phyloP scores from a whole-genome alignment of 2,329 filamentous ascomycete species.

The Phialemoniopsis sp. region DNA sequence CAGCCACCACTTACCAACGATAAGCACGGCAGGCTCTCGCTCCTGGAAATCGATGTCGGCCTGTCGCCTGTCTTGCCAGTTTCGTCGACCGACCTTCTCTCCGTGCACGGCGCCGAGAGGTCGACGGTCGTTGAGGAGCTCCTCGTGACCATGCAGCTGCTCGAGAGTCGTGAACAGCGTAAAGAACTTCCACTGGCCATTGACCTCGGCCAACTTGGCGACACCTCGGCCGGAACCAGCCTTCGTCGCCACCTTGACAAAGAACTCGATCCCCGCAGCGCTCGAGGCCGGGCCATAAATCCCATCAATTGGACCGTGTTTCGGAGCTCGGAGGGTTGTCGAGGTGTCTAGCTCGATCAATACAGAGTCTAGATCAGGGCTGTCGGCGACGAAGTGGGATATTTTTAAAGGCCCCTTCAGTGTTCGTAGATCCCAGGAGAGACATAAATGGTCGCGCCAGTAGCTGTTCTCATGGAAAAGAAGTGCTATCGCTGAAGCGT shows the following conservation, averaged over 20 bases:
- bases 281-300: constrained; percentile 35
- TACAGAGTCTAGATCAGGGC: constrained; percentile 20
- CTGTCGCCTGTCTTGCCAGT: constrained; percentile 54
- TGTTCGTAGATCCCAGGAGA: constrained; percentile 53
- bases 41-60: constrained; percentile 42
- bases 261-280: constrained; percentile 49
- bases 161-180: constrained; percentile 58
- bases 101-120: constrained; percentile 55
- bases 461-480: constrained; percentile 43
- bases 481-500: constrained; percentile 24
- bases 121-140: constrained; percentile 39
- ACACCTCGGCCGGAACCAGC: constrained; percentile 54
- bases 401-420: constrained; percentile 37
- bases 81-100: constrained; percentile 43
- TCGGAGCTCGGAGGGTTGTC: constrained; percentile 36
- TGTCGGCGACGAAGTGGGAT: constrained; percentile 27
- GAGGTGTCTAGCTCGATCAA: constrained; percentile 41
- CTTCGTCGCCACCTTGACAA: constrained; percentile 47
- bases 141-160: constrained; percentile 49
- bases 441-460: constrained; percentile 55
- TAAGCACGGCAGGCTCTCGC: constrained; percentile 52
- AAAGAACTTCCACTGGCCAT: constrained; percentile 54
- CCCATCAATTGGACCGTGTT: constrained; percentile 13
- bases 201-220: constrained; percentile 40
- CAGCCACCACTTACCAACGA: constrained; percentile 45